A percentile compares a stretch with the other conserved stretches of the same genome.
Evolutionary conservation across 192 early-diverging fungal genomes (phyloP).

Genomic region (Haplosporangium gracile): DNA sequence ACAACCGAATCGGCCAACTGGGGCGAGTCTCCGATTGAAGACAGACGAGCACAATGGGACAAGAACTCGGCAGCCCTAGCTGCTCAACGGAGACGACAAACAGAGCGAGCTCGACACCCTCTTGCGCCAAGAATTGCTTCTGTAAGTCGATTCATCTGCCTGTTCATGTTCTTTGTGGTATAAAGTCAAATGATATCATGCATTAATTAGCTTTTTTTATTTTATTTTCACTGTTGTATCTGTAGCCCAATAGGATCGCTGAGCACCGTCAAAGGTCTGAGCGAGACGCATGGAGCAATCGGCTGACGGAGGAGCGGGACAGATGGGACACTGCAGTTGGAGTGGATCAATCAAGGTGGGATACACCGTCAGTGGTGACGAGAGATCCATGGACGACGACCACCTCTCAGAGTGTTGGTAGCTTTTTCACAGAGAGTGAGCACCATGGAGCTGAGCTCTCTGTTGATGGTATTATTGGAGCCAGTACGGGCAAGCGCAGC

Average conservation of each 20-base stretch:
- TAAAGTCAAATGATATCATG: neutral
- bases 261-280: neutral
- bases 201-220: neutral
- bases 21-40: neutral
- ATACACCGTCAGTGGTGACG: no score
- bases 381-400: neutral
- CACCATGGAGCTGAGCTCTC: neutral
- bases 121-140: neutral
- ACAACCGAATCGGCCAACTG: neutral
- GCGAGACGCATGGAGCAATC: neutral
- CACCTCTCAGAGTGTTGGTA: slow-evolving; percentile 8
- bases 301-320: neutral
- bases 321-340: neutral
- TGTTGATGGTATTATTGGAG: neutral
- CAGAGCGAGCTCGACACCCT: neutral
- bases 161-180: neutral
- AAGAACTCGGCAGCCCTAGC: neutral
- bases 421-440: slow-evolving; percentile 4
- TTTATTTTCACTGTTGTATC: neutral
- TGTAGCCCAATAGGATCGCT: neutral
- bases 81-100: neutral
- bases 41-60: neutral
- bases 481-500: neutral
- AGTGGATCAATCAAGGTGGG: neutral
- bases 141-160: neutral